Conservation (phyloP, 768 basidiomycete genomes). For the Exidia glandulosa region DNA sequence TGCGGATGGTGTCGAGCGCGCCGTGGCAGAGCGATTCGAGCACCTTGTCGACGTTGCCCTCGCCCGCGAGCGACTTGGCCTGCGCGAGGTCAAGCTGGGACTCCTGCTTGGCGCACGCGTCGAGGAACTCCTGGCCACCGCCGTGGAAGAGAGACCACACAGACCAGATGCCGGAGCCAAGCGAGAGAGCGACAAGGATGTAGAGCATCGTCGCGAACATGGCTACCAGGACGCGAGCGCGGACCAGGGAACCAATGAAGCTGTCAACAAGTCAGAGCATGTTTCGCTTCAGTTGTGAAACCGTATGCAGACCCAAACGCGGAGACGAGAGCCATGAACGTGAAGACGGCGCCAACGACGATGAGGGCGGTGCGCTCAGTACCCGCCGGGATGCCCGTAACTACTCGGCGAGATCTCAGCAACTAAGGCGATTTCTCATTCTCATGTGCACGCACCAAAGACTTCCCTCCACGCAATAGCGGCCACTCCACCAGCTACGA, state of each 20-base stretch:
- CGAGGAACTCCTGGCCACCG: constrained; percentile 30
- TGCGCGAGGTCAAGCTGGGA: constrained; percentile 19
- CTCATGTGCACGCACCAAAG: constrained; percentile 30
- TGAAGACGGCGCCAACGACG: constrained; percentile 42
- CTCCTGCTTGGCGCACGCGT: constrained; percentile 37
- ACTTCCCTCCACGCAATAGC: constrained; percentile 46
- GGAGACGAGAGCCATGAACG: constrained; percentile 40
- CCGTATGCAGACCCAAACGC: constrained; percentile 36
- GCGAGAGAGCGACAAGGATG: constrained; percentile 44
- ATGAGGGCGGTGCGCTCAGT: constrained; percentile 31
- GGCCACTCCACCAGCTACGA: not conserved
- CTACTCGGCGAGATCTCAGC: not conserved
- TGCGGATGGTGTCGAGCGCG: constrained; percentile 3
- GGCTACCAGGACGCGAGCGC: constrained; percentile 49
- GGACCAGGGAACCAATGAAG: constrained; percentile 48
- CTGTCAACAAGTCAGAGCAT: constrained; percentile 21
- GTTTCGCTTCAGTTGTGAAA: not conserved
- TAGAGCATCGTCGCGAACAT: constrained; percentile 47
- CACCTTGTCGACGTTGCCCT: constrained; percentile 16
- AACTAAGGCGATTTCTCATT: not conserved
- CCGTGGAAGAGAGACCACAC: constrained; percentile 34
- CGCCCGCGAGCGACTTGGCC: constrained; percentile 27
- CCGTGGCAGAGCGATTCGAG: constrained; percentile 28
- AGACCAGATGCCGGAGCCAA: constrained; percentile 41
- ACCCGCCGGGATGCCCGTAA: constrained; percentile 18